Percentiles rank a stretch among this genome's conserved stretches.
Conservation (phyloP, 1,284 basidiomycete species). For the Tilletia horrida region DNA sequence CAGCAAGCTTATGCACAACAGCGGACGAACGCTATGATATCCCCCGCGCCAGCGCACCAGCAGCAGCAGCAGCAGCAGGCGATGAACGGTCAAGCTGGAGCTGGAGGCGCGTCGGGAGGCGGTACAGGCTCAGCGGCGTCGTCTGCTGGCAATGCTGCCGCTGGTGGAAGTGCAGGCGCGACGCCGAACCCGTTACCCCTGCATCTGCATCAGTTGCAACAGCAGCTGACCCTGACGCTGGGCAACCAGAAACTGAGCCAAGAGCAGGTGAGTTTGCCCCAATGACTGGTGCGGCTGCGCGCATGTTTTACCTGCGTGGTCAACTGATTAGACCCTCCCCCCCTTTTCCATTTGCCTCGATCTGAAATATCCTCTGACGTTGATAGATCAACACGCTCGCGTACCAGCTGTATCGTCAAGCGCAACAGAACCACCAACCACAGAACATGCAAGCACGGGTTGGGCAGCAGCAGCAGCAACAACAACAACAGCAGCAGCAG, state of each 20-base stretch:
- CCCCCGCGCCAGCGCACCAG: neutral
- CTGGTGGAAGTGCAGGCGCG: neutral
- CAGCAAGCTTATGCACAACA: conserved; percentile 1
- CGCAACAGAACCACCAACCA: conserved; percentile 32
- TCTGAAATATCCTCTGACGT: neutral
- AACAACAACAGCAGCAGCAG: conserved; percentile 2
- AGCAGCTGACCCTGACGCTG: conserved; percentile 41
- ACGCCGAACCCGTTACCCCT: conserved; percentile 30
- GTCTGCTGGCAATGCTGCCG: neutral
- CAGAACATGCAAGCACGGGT: neutral
- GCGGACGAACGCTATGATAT: neutral
- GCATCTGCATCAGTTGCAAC: conserved; percentile 43
- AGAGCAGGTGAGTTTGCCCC: conserved; percentile 28
- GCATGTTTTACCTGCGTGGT: no score
- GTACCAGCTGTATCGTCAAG: conserved; percentile 46
- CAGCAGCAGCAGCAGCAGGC: conserved; percentile 3
- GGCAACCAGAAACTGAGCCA: conserved; percentile 38
- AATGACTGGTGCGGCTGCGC: no score
- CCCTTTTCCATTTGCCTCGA: no score
- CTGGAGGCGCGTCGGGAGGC: neutral
- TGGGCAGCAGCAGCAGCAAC: neutral
- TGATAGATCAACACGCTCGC: conserved; percentile 43
- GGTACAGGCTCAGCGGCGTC: neutral
- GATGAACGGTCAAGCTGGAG: neutral
- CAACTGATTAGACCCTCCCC: no score